Base-by-base conservation (phyloP, 78 protist genomes). In the Dictyostelium capitatum region DNA sequence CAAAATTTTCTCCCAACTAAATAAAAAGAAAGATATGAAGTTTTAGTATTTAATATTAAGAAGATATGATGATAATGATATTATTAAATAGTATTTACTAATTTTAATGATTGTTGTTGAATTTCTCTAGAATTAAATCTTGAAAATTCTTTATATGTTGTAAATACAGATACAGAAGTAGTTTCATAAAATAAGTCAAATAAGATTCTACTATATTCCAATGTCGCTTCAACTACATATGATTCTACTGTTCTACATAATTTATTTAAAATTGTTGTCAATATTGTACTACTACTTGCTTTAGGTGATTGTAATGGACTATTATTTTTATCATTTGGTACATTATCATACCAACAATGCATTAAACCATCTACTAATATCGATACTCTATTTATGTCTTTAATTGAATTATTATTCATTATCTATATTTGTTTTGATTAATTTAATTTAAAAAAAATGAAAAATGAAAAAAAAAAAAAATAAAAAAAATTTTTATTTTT, bases 161-260 rank as follows among this genome's bases (percentile, higher is more conserved):
- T 56, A 43, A 83, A 83, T 10, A 83, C 37, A 28, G 82, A 70
- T 4, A 83, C 14, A 1, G 80, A 41, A 11, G 41, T 56, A 28
- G 43, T 53, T 15, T 70, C 73, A 83, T 73, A 73, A 62, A 83
- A 83, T 17, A 83, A 30, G 15, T 83, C 91, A 57, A 56, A 83
- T 14, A 83, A 10, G 3, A 83, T 50, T 73, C 91, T 70, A 73
- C 91, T 32, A 25, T 83, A 83, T 43, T 83, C 91, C n/a, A 83
- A 53, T 15, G 75, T 17, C 9, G 91, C 30, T 62, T 83, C 91
- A 12, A 48, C 51, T 15, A 83, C 30, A 43, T 28, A 53, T 37
- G 91, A 83, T 51, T 51, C 91, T 43, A 56, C 37, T 5, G 80
- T 28, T 83, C 91, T 30, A n/a, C n/a, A 5, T 1, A 79, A 15